Conservation (phyloP, 163 green algal species). For the Scenedesmus sp. region DNA sequence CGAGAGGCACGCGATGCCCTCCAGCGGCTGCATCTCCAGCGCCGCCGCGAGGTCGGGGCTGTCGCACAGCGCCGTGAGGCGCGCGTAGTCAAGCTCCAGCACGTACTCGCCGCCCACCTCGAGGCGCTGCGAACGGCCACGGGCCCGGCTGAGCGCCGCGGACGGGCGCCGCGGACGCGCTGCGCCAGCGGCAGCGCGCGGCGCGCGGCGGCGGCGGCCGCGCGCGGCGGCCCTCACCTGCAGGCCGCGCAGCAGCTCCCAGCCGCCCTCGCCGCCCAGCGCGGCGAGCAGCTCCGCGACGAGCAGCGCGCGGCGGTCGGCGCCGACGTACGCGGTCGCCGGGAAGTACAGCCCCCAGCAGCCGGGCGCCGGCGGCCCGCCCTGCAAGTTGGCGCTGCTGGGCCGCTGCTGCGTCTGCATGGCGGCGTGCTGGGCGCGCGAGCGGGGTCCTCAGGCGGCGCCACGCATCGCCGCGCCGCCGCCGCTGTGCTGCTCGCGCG, state of each 20-base stretch:
- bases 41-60: conserved; percentile 65
- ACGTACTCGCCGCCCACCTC: conserved; percentile 23
- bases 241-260: conserved; percentile 27
- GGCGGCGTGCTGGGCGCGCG: no score
- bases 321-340: conserved; percentile 37
- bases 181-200: no score
- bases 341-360: conserved; percentile 57
- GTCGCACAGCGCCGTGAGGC: conserved; percentile 34
- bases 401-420: no score
- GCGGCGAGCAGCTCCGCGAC: conserved; percentile 48
- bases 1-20: conserved; percentile 69
- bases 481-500: no score
- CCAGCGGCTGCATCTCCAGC: conserved; percentile 67
- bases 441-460: no score
- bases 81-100: conserved; percentile 51
- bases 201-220: no score
- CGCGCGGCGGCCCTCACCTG: no score
- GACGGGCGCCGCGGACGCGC: no score
- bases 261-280: conserved; percentile 20
- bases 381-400: no score
- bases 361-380: background rate
- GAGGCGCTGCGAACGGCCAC: no score
- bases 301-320: conserved; percentile 60
- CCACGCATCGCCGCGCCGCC: no score
- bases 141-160: no score